Conservation (phyloP, 2,329 filamentous ascomycete species). For the Colletotrichum orchidophilum region DNA sequence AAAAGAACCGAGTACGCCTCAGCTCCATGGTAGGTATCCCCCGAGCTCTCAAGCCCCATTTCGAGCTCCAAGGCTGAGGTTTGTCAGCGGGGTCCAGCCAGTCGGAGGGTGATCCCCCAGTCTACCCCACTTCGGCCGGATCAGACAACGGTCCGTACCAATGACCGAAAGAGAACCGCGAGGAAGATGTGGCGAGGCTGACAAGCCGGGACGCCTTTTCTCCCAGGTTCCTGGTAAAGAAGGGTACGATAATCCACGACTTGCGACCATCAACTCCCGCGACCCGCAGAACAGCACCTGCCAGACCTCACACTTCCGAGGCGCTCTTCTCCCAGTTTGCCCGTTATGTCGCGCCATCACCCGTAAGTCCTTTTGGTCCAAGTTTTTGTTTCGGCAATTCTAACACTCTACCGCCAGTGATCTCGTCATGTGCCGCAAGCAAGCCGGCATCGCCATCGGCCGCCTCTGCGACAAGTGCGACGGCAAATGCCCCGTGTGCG, state of each 20-base stretch:
- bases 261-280: not conserved
- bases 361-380: no score
- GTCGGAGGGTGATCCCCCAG: not conserved
- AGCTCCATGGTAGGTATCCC: not conserved
- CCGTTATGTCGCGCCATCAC: constrained; percentile 89
- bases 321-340: constrained; percentile 1
- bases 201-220: constrained; percentile 44
- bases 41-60: constrained; percentile 9
- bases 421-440: constrained; percentile 99
- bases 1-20: not conserved
- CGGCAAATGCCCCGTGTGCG: constrained; percentile 98
- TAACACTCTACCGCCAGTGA: constrained; percentile 65
- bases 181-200: constrained; percentile 53
- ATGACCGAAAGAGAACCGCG: constrained; percentile 21
- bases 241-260: not conserved
- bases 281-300: constrained; percentile 7
- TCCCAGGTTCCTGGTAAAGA: not conserved
- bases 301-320: constrained; percentile 10
- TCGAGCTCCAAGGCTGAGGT: constrained; percentile 31
- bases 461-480: constrained; percentile 99
- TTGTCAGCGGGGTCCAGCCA: constrained; percentile 31
- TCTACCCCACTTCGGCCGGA: constrained; percentile 3
- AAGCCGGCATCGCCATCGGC: constrained; percentile 96
- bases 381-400: no score
- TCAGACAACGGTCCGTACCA: constrained; percentile 21